Conservation (phyloP, 352 stramenopile genomes). For the Stephanocyclus meneghinianus region DNA sequence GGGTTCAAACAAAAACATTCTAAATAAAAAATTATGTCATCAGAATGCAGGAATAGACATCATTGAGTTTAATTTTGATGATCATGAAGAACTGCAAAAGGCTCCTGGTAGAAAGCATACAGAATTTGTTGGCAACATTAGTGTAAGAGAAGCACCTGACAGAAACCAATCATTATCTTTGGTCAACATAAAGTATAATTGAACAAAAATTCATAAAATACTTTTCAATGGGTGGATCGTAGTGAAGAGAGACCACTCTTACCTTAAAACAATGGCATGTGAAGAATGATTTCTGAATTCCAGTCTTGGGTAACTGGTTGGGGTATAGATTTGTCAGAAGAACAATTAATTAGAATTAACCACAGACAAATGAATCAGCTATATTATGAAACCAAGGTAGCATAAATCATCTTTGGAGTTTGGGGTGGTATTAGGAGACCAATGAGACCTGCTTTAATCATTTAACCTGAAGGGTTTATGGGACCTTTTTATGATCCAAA, state of each 20-base stretch:
- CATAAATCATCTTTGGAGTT: too few species aligned
- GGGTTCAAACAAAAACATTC: neutral
- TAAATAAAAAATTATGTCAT: constrained; percentile 4
- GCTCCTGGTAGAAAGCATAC: constrained; percentile 3
- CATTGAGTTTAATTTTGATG: constrained; percentile 34
- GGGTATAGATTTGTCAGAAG: constrained; percentile 12
- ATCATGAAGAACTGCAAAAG: constrained; percentile 21
- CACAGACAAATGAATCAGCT: neutral
- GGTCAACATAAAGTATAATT: constrained; percentile 34
- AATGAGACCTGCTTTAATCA: too few species aligned
- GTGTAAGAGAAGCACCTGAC: neutral
- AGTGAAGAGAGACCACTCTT: constrained; percentile 18
- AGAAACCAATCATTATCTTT: constrained; percentile 26
- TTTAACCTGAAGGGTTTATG: too few species aligned
- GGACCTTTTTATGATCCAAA: too few species aligned
- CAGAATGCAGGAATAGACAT: constrained; percentile 6
- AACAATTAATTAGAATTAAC: constrained; percentile 25
- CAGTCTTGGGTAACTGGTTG: constrained; percentile 28
- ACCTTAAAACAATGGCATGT: constrained; percentile 22
- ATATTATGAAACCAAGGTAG: neutral
- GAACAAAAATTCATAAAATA: constrained; percentile 26
- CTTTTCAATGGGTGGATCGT: constrained; percentile 18
- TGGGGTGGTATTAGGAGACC: too few species aligned
- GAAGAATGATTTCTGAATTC: constrained; percentile 31
- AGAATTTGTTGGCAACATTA: constrained; percentile 13